Percentiles rank a stretch among this genome's conserved stretches.
Conservation (phyloP, 768 basidiomycete genomes). For the Rhizopogon vinicolor region DNA sequence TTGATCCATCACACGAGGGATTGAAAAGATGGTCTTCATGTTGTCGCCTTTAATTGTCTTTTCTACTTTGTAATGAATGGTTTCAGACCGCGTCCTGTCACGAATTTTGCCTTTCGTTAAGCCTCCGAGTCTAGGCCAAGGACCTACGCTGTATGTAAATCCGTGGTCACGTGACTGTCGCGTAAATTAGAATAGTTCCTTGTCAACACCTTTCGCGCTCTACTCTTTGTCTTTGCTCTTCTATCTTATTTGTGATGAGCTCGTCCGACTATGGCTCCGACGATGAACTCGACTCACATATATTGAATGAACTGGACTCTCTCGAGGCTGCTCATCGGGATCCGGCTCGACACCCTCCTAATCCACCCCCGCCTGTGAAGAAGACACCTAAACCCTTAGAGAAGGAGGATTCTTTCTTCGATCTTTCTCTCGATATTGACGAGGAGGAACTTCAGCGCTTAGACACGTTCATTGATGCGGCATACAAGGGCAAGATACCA, state of each 20-base stretch:
- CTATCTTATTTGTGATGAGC: conserved; percentile 35
- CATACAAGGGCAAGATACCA: conserved; percentile 35
- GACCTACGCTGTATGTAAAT: too few species aligned
- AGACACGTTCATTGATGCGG: conserved; percentile 47
- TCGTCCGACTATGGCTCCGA: conserved; percentile 77
- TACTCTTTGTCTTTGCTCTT: not conserved
- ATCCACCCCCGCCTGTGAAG: conserved; percentile 8
- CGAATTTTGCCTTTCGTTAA: too few species aligned
- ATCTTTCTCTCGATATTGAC: conserved; percentile 54
- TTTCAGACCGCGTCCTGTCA: too few species aligned
- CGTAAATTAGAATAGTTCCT: not conserved
- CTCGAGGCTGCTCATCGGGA: conserved; percentile 58
- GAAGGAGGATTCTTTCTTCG: conserved; percentile 44
- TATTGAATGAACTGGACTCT: conserved; percentile 58
- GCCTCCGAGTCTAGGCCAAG: too few species aligned
- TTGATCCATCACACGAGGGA: not conserved
- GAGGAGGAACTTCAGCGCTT: conserved; percentile 49
- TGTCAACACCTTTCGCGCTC: not conserved
- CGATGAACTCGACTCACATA: conserved; percentile 58
- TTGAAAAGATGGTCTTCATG: too few species aligned
- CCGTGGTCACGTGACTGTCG: not conserved
- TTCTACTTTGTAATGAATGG: too few species aligned
- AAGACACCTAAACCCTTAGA: conserved; percentile 10
- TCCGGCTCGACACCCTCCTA: conserved; percentile 11
- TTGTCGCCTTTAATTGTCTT: too few species aligned